Base-by-base conservation (phyloP, 1,284 basidiomycete species). In the Sporisorium scitamineum region DNA sequence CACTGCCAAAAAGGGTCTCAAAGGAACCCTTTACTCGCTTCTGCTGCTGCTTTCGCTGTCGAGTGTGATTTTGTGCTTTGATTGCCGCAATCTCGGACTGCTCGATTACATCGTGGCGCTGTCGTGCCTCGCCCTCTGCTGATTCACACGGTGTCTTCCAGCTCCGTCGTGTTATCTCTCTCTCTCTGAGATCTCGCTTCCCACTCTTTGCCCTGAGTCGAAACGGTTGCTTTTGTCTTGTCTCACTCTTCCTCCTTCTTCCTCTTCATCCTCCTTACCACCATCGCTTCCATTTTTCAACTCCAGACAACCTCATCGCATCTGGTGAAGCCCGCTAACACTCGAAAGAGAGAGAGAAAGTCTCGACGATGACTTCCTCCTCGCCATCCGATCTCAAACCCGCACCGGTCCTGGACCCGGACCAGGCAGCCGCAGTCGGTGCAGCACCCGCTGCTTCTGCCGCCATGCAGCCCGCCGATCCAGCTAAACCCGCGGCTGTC, bases 321-420 rank as follows among this genome's bases (percentile, higher is more conserved):
- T 48, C 55, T 53, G 42, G n/a, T 41, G 18, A 44, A 53, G 22
- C 22, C 6, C 6, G 22, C 26, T 27, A 3, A 24, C 32, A 29
- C 42, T 44, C 47, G 37, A n/a, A 39, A 31, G 10, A 48, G 54
- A 58, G 54, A 44, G 37, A 31, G 31, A 31, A 10, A 31, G 31
- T 53, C 27, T 54, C 50, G 26, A 16, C 20, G 39, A 67, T 67
- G 64, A 45, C 57, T 20, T 54, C 63, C 37, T 42, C 52, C 13
- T 31, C 48, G 27, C 48, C 27, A 13, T n/a, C 53, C 29, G 54
- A 55, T 18, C 53, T 48, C 48, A 59, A 61, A 41, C 47, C 61
- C 18, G 61, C 67, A 24, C 67, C 67, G 4, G 72, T 70, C 18
- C 64, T 70, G 11, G 73, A 76, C 22, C 73, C 73, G 31, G 73